phyloP scores from a whole-genome alignment of 768 basidiomycete species.

The Lactarius sanguifluus region DNA sequence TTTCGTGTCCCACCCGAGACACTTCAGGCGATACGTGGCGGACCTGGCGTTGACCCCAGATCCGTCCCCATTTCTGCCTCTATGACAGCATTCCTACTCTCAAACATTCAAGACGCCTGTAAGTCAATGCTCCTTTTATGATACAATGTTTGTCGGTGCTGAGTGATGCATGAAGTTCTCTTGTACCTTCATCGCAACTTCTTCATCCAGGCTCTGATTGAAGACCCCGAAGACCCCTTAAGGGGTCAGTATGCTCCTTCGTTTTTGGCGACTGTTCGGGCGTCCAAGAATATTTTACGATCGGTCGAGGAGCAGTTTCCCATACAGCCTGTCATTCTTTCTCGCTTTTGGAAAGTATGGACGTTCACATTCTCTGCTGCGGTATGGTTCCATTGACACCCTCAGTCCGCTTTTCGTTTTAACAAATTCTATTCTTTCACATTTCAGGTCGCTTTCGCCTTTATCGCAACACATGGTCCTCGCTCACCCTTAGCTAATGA shows the following conservation, averaged over 20 bases:
- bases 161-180: conserved; percentile 40
- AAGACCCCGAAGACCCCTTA: conserved; percentile 48
- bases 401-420: conserved; percentile 27
- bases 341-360: conserved; percentile 62
- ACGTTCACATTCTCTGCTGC: conserved; percentile 54
- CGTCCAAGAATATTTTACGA: conserved; percentile 48
- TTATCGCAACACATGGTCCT: conserved; percentile 74
- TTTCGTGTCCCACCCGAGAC: conserved; percentile 54
- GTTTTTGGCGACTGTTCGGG: conserved; percentile 51
- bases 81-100: conserved; percentile 43
- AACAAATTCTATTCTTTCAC: not conserved
- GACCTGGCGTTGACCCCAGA: conserved; percentile 34
- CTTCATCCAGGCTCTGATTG: conserved; percentile 56
- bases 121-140: conserved; percentile 37
- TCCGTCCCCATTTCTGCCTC: conserved; percentile 32
- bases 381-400: conserved; percentile 48
- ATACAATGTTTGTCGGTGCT: conserved; percentile 36
- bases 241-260: conserved; percentile 50
- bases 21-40: conserved; percentile 37
- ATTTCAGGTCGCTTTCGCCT: conserved; percentile 58
- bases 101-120: conserved; percentile 41
- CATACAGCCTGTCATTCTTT: conserved; percentile 46
- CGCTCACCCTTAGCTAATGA: conserved; percentile 62
- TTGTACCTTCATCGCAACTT: conserved; percentile 57
- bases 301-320: conserved; percentile 43